Conservation (phyloP, 2,329 filamentous ascomycete species). For the Aspergillus tanneri region DNA sequence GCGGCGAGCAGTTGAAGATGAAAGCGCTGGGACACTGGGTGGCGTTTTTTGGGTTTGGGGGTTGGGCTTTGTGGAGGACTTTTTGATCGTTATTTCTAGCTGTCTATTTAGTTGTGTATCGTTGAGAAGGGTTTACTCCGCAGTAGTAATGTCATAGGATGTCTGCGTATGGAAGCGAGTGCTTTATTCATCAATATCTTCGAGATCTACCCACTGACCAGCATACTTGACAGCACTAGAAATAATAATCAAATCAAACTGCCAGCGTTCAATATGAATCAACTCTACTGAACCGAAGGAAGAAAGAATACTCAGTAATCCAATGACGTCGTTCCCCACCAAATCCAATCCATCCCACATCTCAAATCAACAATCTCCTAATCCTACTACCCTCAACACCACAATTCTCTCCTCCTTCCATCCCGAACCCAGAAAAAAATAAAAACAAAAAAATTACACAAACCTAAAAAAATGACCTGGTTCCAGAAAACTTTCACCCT, state of each 20-base stretch:
- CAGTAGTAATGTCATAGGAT: no score
- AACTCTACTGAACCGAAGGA: no score
- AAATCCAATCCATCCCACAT: not conserved
- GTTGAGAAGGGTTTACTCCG: not conserved
- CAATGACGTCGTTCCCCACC: not conserved
- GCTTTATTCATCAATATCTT: no score
- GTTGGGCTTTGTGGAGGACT: slow-evolving; percentile 13
- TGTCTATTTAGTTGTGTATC: not conserved
- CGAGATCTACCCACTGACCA: no score
- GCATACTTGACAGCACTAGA: no score
- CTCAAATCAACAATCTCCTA: not conserved
- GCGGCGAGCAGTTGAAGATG: slow-evolving; percentile 4
- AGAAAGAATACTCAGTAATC: not conserved
- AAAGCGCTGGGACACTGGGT: slow-evolving; percentile 17
- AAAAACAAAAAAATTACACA: not conserved
- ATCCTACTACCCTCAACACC: not conserved
- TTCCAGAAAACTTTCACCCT: slow-evolving; percentile 82
- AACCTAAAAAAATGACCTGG: slow-evolving; percentile 59
- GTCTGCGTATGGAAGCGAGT: no score
- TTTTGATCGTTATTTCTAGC: slow-evolving; percentile 7
- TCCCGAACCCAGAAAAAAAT: slow-evolving; percentile 5
- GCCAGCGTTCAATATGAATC: no score
- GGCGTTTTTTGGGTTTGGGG: slow-evolving; percentile 4
- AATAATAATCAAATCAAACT: no score
- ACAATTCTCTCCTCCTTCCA: slow-evolving; percentile 8